Evolutionary conservation across 371 early-diverging fungal species (phyloP).

Genomic region (Gilbertella persicaria): DNA sequence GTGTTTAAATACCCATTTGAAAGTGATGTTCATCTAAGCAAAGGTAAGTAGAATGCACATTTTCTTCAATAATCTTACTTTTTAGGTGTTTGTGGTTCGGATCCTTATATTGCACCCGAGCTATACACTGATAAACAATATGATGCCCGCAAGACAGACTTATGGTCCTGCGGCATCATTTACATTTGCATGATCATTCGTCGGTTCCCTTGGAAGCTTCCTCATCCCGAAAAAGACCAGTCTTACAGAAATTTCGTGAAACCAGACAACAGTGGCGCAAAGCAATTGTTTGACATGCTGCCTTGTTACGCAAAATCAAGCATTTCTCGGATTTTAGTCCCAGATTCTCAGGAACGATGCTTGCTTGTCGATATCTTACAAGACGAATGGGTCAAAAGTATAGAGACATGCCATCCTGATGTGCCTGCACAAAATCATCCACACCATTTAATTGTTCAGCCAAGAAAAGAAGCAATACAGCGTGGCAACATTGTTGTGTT

Average conservation of each 20-base stretch:
- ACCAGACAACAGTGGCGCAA: conserved; percentile 34
- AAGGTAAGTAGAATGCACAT: conserved; percentile 15
- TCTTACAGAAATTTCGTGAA: conserved; percentile 47
- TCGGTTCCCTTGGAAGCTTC: conserved; percentile 69
- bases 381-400: conserved; percentile 56
- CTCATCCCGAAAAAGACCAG: conserved; percentile 44
- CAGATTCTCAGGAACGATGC: conserved; percentile 51
- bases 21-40: conserved; percentile 18
- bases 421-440: conserved; percentile 33
- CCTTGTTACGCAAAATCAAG: conserved; percentile 46
- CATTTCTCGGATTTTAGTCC: conserved; percentile 46
- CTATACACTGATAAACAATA: conserved; percentile 51
- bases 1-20: conserved; percentile 73
- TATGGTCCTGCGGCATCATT: conserved; percentile 76
- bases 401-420: conserved; percentile 49
- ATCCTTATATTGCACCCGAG: conserved; percentile 67
- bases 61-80: no score
- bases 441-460: conserved; percentile 41
- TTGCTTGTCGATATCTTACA: conserved; percentile 45
- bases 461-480: conserved; percentile 24
- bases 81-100: conserved; percentile 56
- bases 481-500: conserved; percentile 30
- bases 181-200: conserved; percentile 69
- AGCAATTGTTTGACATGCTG: conserved; percentile 45
- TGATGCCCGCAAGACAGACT: conserved; percentile 61